Evolutionary conservation across 2,329 filamentous ascomycete species (phyloP).

Genomic region (Botrytis paeoniae): DNA sequence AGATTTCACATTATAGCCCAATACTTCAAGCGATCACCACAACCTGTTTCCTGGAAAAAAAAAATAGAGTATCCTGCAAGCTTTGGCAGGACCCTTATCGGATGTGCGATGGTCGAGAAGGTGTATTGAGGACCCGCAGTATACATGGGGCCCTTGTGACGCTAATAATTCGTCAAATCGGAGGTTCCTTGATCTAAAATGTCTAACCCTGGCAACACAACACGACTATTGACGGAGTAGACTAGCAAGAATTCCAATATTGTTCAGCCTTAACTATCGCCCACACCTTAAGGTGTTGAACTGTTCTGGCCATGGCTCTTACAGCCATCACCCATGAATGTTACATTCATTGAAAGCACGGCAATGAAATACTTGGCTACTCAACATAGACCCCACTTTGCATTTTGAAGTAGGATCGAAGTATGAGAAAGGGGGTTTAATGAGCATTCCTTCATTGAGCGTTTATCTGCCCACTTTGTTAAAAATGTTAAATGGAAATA

Average conservation of each 20-base stretch:
- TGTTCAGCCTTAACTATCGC: conserved; percentile 8
- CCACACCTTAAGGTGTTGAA: background rate
- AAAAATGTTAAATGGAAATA: background rate
- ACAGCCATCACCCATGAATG: background rate
- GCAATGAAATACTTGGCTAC: background rate
- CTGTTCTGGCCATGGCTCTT: background rate
- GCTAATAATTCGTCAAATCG: conserved; percentile 9
- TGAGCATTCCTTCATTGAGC: background rate
- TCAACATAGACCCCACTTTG: conserved; percentile 1
- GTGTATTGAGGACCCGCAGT: conserved; percentile 15
- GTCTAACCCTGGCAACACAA: conserved; percentile 13
- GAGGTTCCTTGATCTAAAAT: conserved; percentile 4
- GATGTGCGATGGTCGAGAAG: conserved; percentile 2
- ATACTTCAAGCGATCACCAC: conserved; percentile 10
- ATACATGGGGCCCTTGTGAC: conserved; percentile 13
- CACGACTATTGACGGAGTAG: conserved; percentile 17
- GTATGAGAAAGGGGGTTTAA: conserved; percentile 10
- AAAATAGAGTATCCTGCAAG: conserved; percentile 13
- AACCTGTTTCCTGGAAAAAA: conserved; percentile 13
- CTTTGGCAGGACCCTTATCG: background rate
- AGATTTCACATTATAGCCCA: conserved; percentile 20
- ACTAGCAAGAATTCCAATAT: conserved; percentile 1
- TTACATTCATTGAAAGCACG: conserved; percentile 1
- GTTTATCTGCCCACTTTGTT: background rate
- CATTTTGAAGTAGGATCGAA: background rate